Conservation (phyloP, 768 basidiomycete genomes). For the Hirschioporus abietinus region DNA sequence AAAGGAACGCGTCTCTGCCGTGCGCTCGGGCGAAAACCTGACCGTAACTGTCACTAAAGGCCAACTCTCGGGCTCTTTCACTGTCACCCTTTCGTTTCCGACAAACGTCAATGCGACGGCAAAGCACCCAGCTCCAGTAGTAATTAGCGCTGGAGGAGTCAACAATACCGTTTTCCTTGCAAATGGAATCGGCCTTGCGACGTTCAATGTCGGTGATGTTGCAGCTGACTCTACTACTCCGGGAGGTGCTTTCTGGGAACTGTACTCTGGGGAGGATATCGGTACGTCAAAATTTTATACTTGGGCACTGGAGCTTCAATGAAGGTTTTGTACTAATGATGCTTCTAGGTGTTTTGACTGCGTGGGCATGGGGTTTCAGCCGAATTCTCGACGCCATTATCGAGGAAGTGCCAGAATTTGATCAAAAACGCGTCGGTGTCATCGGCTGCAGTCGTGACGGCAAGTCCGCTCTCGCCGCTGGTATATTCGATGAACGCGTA, state of each 20-base stretch:
- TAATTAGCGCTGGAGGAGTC: slow-evolving; percentile 6
- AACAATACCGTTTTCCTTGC: slow-evolving; percentile 5
- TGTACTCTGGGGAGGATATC: slow-evolving; percentile 7
- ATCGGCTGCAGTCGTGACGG: not conserved
- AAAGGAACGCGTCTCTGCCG: not conserved
- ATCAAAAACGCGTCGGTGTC: not conserved
- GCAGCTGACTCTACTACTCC: not conserved
- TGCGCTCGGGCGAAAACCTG: slow-evolving; percentile 1
- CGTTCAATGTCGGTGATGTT: slow-evolving; percentile 5
- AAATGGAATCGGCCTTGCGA: slow-evolving; percentile 5
- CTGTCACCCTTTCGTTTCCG: slow-evolving; percentile 1
- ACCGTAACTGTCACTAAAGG: slow-evolving; percentile 3
- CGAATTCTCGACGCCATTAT: slow-evolving; percentile 6
- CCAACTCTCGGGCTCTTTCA: not conserved
- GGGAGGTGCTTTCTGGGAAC: slow-evolving; percentile 7
- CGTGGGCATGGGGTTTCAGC: slow-evolving; percentile 7
- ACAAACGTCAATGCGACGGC: not conserved
- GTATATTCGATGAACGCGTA: not conserved
- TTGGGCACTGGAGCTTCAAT: not conserved
- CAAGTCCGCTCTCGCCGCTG: not conserved
- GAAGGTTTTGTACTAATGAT: not conserved
- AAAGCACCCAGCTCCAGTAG: not conserved
- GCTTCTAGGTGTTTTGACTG: not conserved
- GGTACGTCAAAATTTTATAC: not conserved
- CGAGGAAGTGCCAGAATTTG: slow-evolving; percentile 2